Base-by-base conservation (phyloP, 2,329 filamentous ascomycete genomes). In the Alternaria gaisen region DNA sequence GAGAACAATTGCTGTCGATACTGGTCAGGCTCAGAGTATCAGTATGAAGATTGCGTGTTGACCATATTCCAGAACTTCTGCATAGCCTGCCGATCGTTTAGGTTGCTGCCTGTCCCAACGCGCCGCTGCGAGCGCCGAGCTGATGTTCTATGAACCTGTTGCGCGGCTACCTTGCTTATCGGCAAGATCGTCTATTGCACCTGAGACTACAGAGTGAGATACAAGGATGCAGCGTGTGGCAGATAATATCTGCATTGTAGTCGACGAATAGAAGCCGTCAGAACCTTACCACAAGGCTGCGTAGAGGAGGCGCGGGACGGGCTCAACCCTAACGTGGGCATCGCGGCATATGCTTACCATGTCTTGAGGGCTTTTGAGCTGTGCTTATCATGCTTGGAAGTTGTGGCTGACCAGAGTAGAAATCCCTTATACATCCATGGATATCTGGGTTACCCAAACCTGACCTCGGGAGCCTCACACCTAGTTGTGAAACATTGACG, bases 341-440 rank as follows among this genome's bases (percentile, higher is more conserved):
- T 40, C 40, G 24, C 22, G 41, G 40, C 14, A 40, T 40, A 36
- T 53, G 40, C 55, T 53, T 53, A 53, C 47, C 30, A 46, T 26
- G 22, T 51, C 48, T 58, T 32, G 18, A 22, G 41, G 36, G 48
- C 43, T 30, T 47, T 40, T 14, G 22, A 6, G n/a, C 51, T 51
- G 36, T 44, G 55, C 55, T 58, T 58, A 53, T 53, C 41, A 34
- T 18, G 30, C 40, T 46, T 46, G 40, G 30, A 38, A 38, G 30
- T 11, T 18, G 41, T 18, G 34, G 30, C 30, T 58, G 47, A 44
- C 34, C 12, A 22, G 12, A 46, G 43, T 4, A 6, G n/a, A 5
- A 53, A 53, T 53, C 40, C 18, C 24, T 32, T 18, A 44, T 44
- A 38, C 48, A 46, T 58, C 18, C 22, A 18, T 44, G 20, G 47